Percentiles rank a stretch among this genome's conserved stretches.
phyloP scores from a whole-genome alignment of 2,329 filamentous ascomycete species.

The Hortaea sp. region DNA sequence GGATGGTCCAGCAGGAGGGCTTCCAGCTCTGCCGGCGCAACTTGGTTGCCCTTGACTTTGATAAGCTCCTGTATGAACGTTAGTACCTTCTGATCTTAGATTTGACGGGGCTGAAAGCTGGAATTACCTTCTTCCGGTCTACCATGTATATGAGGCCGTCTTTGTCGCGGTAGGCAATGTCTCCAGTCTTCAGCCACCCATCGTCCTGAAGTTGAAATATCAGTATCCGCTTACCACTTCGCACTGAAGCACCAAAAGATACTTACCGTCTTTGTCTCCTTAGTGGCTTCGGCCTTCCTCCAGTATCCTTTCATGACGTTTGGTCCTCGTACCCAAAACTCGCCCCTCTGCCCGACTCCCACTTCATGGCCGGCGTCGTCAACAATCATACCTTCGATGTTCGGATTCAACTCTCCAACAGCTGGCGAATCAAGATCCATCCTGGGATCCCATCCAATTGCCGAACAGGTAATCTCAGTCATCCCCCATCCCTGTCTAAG shows the following conservation, averaged over 20 bases:
- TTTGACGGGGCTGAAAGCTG: background rate
- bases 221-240: background rate
- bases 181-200: constrained; percentile 63
- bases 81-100: background rate
- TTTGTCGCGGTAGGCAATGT: constrained; percentile 54
- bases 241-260: background rate
- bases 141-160: constrained; percentile 54
- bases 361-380: constrained; percentile 47
- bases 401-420: constrained; percentile 61
- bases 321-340: constrained; percentile 64
- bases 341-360: constrained; percentile 46
- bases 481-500: constrained; percentile 70
- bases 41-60: constrained; percentile 53
- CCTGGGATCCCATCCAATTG: constrained; percentile 53
- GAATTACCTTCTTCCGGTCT: constrained; percentile 57
- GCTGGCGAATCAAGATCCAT: constrained; percentile 31
- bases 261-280: constrained; percentile 34
- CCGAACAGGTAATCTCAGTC: constrained; percentile 69
- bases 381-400: constrained; percentile 59
- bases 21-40: constrained; percentile 52
- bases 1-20: constrained; percentile 46
- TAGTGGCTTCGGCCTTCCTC: constrained; percentile 58
- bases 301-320: constrained; percentile 71
- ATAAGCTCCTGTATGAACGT: constrained; percentile 47
- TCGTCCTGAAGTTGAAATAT: constrained; percentile 28